Conservation (phyloP, 225 moss, liverwort and hornwort species). For the Pseudoscleropodium purum region DNA sequence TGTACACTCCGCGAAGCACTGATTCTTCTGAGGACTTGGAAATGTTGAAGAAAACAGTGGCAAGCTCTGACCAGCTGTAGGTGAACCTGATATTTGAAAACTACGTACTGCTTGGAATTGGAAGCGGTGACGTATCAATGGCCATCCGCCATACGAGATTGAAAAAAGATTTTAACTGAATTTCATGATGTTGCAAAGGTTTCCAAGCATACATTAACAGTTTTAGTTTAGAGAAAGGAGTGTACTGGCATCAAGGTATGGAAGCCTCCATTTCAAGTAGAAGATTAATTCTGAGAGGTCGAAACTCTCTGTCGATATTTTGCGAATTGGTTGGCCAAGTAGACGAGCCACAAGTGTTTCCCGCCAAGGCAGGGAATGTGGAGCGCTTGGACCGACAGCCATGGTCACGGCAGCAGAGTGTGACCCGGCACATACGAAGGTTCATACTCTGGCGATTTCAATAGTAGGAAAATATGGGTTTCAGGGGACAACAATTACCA, state of each 20-base stretch:
- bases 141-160: too few relatives aligned
- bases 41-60: neutral
- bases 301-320: neutral
- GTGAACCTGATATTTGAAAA: too few relatives aligned
- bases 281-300: neutral
- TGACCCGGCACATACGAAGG: neutral
- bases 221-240: neutral
- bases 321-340: neutral
- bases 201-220: neutral
- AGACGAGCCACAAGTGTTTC: neutral
- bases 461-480: neutral
- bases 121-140: too few relatives aligned
- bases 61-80: too few relatives aligned
- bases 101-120: too few relatives aligned
- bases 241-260: neutral
- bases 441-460: neutral
- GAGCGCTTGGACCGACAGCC: neutral
- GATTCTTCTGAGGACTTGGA: neutral
- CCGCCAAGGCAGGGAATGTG: neutral
- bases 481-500: neutral
- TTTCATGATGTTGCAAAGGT: too few relatives aligned
- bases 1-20: neutral
- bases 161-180: too few relatives aligned
- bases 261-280: neutral
- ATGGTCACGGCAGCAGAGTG: neutral